Conservation (phyloP, 2,329 filamentous ascomycete species). For the Penicillium sp. region DNA sequence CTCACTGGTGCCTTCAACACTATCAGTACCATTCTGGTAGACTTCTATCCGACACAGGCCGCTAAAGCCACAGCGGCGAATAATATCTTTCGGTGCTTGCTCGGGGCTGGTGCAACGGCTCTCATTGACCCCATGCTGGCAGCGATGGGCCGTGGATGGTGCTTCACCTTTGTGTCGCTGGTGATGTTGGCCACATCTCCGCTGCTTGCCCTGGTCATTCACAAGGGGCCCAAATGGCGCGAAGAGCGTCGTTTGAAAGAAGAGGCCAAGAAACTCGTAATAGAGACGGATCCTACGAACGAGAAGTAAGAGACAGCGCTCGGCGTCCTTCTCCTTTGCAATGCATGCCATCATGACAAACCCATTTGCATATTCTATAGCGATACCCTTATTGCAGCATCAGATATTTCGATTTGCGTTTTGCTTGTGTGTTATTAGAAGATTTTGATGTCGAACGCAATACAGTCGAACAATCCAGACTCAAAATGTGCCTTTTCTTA, state of each 20-base stretch:
- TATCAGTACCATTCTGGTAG: slow-evolving; percentile 51
- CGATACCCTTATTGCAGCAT: neutral
- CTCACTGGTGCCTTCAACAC: slow-evolving; percentile 47
- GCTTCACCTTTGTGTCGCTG: slow-evolving; percentile 46
- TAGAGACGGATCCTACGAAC: neutral
- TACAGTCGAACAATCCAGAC: neutral
- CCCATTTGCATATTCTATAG: neutral
- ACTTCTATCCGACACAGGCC: slow-evolving; percentile 46
- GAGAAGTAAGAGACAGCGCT: neutral
- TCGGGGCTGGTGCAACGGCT: slow-evolving; percentile 48
- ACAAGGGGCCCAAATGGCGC: slow-evolving; percentile 48
- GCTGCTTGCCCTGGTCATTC: slow-evolving; percentile 44
- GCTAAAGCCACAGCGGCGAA: slow-evolving; percentile 49
- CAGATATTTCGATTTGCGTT: neutral
- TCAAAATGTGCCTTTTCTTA: neutral
- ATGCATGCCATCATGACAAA: slow-evolving; percentile 5
- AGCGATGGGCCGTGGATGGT: slow-evolving; percentile 36
- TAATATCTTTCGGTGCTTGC: slow-evolving; percentile 47
- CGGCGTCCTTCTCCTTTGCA: neutral
- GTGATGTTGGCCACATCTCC: slow-evolving; percentile 44
- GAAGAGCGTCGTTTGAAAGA: slow-evolving; percentile 40
- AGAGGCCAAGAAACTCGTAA: slow-evolving; percentile 22
- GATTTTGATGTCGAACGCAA: neutral
- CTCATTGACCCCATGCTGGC: slow-evolving; percentile 46
- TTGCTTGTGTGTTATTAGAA: neutral